phyloP scores from a whole-genome alignment of 2,329 filamentous ascomycete species.

The Blumeria hordei region DNA sequence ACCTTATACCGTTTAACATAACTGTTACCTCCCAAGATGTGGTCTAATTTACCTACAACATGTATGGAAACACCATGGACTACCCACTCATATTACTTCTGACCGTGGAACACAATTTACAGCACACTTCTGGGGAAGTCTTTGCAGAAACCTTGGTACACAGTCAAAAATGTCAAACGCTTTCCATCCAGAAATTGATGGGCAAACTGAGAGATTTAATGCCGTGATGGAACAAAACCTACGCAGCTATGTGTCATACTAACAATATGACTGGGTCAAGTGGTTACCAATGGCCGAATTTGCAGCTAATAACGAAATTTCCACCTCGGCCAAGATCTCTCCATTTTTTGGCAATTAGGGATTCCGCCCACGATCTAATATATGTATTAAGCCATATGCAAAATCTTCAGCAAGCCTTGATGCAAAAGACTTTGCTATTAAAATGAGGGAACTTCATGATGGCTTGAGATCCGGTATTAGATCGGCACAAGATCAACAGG shows the following conservation, averaged over 20 bases:
- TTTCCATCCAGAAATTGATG: constrained; percentile 3
- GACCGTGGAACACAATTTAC: background rate
- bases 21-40: background rate
- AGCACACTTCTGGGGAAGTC: background rate
- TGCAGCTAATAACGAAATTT: background rate
- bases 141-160: background rate
- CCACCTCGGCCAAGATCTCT: background rate
- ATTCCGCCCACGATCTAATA: background rate
- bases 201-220: too few relatives aligned
- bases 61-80: too few relatives aligned
- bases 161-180: background rate
- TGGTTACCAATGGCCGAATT: constrained; percentile 3
- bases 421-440: too few relatives aligned
- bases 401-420: too few relatives aligned
- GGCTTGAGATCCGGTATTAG: too few relatives aligned
- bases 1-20: too few relatives aligned
- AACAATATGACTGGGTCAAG: too few relatives aligned
- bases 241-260: constrained; percentile 2
- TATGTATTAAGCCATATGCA: too few relatives aligned
- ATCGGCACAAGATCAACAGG: too few relatives aligned
- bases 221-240: constrained; percentile 3
- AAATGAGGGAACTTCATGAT: background rate
- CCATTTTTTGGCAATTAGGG: background rate
- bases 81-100: too few relatives aligned
- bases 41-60: background rate